A percentile compares a stretch with the other conserved stretches of the same genome.
phyloP scores from a whole-genome alignment of 2,329 filamentous ascomycete species.

The Botrytis hyacinthi region DNA sequence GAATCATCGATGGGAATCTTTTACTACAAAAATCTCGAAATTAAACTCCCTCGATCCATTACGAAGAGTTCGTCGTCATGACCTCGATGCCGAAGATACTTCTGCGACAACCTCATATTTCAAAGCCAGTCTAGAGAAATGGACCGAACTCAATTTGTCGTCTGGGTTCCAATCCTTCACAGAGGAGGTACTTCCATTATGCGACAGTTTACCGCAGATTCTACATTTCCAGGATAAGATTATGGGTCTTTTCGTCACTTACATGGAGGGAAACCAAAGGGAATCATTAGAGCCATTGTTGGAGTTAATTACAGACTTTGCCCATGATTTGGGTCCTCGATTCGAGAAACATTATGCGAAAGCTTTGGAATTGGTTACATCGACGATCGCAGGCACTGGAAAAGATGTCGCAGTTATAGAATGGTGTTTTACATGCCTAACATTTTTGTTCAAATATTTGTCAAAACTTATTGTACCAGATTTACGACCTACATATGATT shows the following conservation, averaged over 20 bases:
- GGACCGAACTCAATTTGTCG: conserved; percentile 88
- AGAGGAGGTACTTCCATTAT: conserved; percentile 70
- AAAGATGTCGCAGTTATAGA: conserved; percentile 88
- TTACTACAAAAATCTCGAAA: conserved; percentile 84
- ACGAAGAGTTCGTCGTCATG: conserved; percentile 80
- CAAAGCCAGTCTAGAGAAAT: conserved; percentile 76
- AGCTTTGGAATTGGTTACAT: conserved; percentile 71
- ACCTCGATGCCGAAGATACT: conserved; percentile 76
- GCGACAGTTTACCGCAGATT: conserved; percentile 88
- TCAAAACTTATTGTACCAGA: conserved; percentile 84
- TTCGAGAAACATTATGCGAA: conserved; percentile 87
- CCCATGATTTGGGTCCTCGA: conserved; percentile 82
- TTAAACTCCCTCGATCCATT: conserved; percentile 88
- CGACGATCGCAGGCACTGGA: conserved; percentile 71
- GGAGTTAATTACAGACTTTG: conserved; percentile 85
- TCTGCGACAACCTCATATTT: conserved; percentile 83
- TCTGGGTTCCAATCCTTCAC: conserved; percentile 76
- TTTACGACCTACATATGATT: conserved; percentile 76
- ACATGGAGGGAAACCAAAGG: conserved; percentile 74
- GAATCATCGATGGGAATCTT: conserved; percentile 87
- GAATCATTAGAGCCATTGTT: conserved; percentile 83
- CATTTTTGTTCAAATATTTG: conserved; percentile 96
- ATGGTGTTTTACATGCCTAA: conserved; percentile 92
- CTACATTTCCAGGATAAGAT: conserved; percentile 87
- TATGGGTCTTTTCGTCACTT: conserved; percentile 70